These are phyloP conservation scores for Phanerochaete carnosa DNA, from an alignment of 768 basidiomycete species.

Conservation along the genomic window DNA sequence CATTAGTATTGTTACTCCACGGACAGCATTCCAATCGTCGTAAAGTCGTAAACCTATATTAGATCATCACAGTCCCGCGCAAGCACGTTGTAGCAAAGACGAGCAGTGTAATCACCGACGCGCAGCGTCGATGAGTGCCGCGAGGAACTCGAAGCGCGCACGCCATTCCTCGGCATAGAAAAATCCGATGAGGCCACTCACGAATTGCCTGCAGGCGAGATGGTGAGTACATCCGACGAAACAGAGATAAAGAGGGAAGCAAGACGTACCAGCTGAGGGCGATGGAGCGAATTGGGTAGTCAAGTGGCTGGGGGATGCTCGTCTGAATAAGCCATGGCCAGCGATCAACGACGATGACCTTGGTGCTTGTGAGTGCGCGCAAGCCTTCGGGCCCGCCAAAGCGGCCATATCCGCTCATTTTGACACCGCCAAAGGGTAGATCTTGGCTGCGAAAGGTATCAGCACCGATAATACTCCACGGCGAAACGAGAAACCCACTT, in stretches of 20 bases:
- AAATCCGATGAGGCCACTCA: constrained; percentile 45
- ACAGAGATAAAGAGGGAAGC: background rate
- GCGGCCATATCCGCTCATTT: constrained; percentile 89
- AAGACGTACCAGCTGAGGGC: constrained; percentile 65
- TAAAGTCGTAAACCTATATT: background rate
- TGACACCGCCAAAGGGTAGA: constrained; percentile 92
- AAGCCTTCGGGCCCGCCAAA: constrained; percentile 98
- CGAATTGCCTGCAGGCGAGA: constrained; percentile 39
- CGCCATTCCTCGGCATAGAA: constrained; percentile 50
- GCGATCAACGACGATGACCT: constrained; percentile 83
- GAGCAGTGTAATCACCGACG: constrained; percentile 19
- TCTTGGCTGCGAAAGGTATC: constrained; percentile 62
- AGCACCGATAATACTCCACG: background rate
- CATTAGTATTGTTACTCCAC: background rate
- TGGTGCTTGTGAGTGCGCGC: constrained; percentile 81
- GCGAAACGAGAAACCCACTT: constrained; percentile 48
- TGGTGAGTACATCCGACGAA: background rate
- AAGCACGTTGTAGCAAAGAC: background rate
- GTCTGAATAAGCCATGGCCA: constrained; percentile 86
- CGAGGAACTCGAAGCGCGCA: constrained; percentile 37
- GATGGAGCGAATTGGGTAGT: constrained; percentile 80
- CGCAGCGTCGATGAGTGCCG: constrained; percentile 36
- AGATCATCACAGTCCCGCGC: background rate
- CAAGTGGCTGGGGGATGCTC: constrained; percentile 77
- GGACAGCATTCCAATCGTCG: background rate